Evolutionary conservation across 73 alveolate genomes (phyloP).

Genomic region (Diophrys sp.): DNA sequence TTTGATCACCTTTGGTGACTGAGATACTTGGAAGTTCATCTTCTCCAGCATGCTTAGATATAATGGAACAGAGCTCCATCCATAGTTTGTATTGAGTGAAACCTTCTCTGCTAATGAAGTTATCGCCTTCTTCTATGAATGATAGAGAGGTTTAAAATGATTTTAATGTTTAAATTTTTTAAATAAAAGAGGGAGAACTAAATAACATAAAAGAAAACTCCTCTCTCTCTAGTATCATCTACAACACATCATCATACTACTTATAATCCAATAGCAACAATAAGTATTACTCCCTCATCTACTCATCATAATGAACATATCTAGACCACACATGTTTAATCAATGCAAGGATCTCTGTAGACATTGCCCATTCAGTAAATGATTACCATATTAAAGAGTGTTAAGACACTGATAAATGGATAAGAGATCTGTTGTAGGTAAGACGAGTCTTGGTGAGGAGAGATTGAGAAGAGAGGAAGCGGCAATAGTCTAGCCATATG

Average conservation of each 20-base stretch:
- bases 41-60: slow-evolving; percentile 80
- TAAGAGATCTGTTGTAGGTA: slow-evolving; percentile 81
- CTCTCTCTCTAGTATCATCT: not conserved
- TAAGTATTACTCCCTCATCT: slow-evolving; percentile 83
- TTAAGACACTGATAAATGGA: slow-evolving; percentile 86
- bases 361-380: slow-evolving; percentile 82
- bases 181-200: no score
- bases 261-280: slow-evolving; percentile 44
- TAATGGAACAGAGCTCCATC: slow-evolving; percentile 88
- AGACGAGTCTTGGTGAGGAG: slow-evolving; percentile 79
- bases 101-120: slow-evolving; percentile 71
- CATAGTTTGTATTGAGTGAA: slow-evolving; percentile 80
- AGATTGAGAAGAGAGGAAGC: slow-evolving; percentile 70
- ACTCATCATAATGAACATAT: slow-evolving; percentile 79
- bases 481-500: slow-evolving; percentile 91
- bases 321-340: slow-evolving; percentile 69
- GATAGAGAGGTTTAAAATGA: no score
- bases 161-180: no score
- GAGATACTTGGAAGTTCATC: slow-evolving; percentile 17
- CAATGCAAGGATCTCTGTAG: slow-evolving; percentile 55
- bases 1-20: slow-evolving; percentile 46
- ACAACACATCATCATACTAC: no score
- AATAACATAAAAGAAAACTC: not conserved
- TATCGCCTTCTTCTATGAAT: no score
- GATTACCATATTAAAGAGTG: slow-evolving; percentile 90